Base-by-base conservation (phyloP, 768 basidiomycete genomes). In the Lentinula sp. region DNA sequence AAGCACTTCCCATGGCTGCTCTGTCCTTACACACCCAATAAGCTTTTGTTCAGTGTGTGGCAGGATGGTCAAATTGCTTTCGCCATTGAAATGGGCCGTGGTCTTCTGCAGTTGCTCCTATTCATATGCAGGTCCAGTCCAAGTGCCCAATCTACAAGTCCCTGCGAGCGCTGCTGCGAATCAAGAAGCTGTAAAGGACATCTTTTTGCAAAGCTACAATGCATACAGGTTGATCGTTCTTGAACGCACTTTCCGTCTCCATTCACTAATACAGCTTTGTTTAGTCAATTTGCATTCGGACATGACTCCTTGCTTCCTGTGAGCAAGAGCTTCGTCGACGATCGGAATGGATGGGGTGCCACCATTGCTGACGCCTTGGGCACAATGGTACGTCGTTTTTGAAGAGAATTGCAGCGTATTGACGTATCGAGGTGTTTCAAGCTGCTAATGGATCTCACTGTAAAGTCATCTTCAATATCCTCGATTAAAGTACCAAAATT, bases 281-380 rank as follows among this genome's bases (percentile, higher is more conserved):
- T 50, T 11, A 83, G 81, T 60, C 57, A 72, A 53, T 75, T 75
- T 58, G 82, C 82, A 0, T 82, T 75, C 63, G 79, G 80, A 4
- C 80, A 83, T 53, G 82, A 84, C 46, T 78, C 81, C 35, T 40
- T 69, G 49, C 18, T 54, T 16, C 66, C 67, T 13, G 21, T 65
- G 8, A 67, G 62, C 56, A 32, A 45, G 32, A 23, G 45, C 10
- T 62, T 62, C 23, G 48, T 42, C 34, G 64, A 65, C 37, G 59
- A 59, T 32, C 52, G 62, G 16, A 63, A 63, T 40, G 64, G 56
- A 5, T 64, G 63, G 60, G 59, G 64, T 32, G 61, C 63, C 11
- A 28, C 61, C 10, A 78, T 82, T 31, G 72, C 74, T 11, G 82
- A 84, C 59, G 77, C 72, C 1, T 59, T 84, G 69, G 64, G 65